phyloP scores from a whole-genome alignment of 805 yeast species.

The Starmerella scarabaei region DNA sequence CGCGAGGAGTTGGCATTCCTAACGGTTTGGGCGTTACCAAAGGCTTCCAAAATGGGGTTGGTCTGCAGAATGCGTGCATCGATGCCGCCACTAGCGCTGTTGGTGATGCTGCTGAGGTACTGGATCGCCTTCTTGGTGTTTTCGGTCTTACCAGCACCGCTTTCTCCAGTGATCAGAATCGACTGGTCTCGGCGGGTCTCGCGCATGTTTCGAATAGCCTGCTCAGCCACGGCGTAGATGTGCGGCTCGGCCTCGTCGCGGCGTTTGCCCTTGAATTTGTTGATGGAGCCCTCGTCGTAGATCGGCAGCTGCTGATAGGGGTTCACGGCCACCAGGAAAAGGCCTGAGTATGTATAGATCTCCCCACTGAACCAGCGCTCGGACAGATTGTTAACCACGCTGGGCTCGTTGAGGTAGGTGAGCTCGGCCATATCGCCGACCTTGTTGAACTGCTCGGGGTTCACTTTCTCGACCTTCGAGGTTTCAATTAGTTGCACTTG shows the following conservation, averaged over 20 bases:
- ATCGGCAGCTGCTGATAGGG: slow-evolving; percentile 71
- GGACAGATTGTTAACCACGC: slow-evolving; percentile 75
- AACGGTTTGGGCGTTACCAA: slow-evolving; percentile 94
- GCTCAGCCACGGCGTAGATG: slow-evolving; percentile 79
- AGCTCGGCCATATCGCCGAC: slow-evolving; percentile 93
- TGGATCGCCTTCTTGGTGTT: slow-evolving; percentile 91
- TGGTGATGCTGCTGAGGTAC: slow-evolving; percentile 64
- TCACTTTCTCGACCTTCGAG: slow-evolving; percentile 49
- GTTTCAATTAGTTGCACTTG: slow-evolving; percentile 25
- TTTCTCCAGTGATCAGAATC: slow-evolving; percentile 93
- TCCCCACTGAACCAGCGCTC: slow-evolving; percentile 62
- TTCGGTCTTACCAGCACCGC: slow-evolving; percentile 98
- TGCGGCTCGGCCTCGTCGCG: slow-evolving; percentile 57
- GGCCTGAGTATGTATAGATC: slow-evolving; percentile 89
- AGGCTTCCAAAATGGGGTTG: slow-evolving; percentile 88
- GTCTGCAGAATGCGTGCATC: slow-evolving; percentile 84
- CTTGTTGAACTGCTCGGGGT: slow-evolving; percentile 80
- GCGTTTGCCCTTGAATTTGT: slow-evolving; percentile 39
- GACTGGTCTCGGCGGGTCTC: slow-evolving; percentile 66
- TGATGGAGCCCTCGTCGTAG: slow-evolving; percentile 47
- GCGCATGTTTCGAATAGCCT: slow-evolving; percentile 65
- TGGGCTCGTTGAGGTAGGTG: slow-evolving; percentile 87
- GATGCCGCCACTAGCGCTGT: slow-evolving; percentile 30
- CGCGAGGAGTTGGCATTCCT: slow-evolving; percentile 90
- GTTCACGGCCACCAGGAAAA: slow-evolving; percentile 87